Evolutionary conservation across 2,329 filamentous ascomycete species (phyloP).

Genomic region (Claviceps arundinis): DNA sequence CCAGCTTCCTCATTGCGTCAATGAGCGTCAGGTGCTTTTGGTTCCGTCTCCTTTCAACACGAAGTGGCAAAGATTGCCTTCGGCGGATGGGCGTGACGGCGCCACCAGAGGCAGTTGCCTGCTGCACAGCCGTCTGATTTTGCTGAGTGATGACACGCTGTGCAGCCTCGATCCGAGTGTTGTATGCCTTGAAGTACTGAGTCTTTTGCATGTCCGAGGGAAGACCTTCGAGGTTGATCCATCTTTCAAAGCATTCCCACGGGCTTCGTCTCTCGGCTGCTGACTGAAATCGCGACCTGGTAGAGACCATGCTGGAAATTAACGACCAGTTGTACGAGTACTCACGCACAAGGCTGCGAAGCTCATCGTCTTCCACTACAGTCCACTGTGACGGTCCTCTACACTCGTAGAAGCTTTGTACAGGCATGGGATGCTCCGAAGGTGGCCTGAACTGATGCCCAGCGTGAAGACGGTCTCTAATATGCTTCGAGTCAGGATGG

Average conservation of each 20-base stretch:
- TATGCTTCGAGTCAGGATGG: conserved; percentile 74
- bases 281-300: conserved; percentile 65
- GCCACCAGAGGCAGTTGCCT: conserved; percentile 30
- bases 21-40: conserved; percentile 80
- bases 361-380: conserved; percentile 75
- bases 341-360: conserved; percentile 73
- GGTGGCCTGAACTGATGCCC: conserved; percentile 89
- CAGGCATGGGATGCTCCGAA: conserved; percentile 82
- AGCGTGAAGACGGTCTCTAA: conserved; percentile 79
- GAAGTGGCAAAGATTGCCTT: conserved; percentile 63
- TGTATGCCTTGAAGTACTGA: conserved; percentile 75
- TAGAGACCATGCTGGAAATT: conserved; percentile 67
- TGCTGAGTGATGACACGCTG: conserved; percentile 41
- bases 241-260: conserved; percentile 98
- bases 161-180: conserved; percentile 44
- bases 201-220: conserved; percentile 91
- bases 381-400: conserved; percentile 86
- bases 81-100: conserved; percentile 35
- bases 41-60: conserved; percentile 76
- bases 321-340: conserved; percentile 97
- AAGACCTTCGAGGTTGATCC: conserved; percentile 82
- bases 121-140: conserved; percentile 36
- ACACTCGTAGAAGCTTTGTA: conserved; percentile 79
- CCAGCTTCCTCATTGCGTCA: conserved; percentile 88
- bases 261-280: conserved; percentile 82